Base-by-base conservation (phyloP, 2,329 filamentous ascomycete species). In the Coniochaeta pulveracea region DNA sequence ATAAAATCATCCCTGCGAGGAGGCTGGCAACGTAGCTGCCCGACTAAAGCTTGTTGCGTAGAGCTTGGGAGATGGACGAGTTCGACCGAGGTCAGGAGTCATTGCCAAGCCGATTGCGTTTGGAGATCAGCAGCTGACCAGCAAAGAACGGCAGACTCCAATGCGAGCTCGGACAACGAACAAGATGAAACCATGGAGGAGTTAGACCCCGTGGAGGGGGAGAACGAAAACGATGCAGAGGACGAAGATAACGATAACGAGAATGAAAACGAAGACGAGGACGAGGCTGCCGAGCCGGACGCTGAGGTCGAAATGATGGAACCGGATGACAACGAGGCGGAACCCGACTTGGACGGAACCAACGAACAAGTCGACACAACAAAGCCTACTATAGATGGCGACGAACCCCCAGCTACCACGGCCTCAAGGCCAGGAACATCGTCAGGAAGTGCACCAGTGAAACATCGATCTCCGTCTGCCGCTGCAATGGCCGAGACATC, bases 181-280 rank as follows among this genome's bases (percentile, higher is more conserved):
- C 63, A 61, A 36, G 71, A 76, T 43, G 70, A 76, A 46, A 57
- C 69, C 22, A 74, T 75, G 66, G 69, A 75, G 27, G 58, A 58
- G 9, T 54, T 52, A 8, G 52, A 58, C 10, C 56, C 58, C 4
- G 37, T 48, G 4, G 49, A 56, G 3, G 37, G 45, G 2, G 56
- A 54, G 5, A 55, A 61, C 6, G 52, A 52, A 1, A 54, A 59
- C 3, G 56, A 53, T n/a, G 56, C 60, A 3, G 62, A 60, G 12
- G 57, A 57, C 21, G 57, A 58, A 5, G 66, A 64, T 21, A 56
- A 57, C 26, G 57, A 63, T 3, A 63, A 61, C 35, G 56, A 55
- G 25, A 58, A 64, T 2, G 65, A 63, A 26, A 67, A 65, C 15
- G 48, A 51, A 3, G 47, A 50, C 2, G 42, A 48, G 6, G 47